Evolutionary conservation across 2,329 filamentous ascomycete genomes (phyloP), one percentile per base, ranked within the genome.

Genomic region (Sporothrix variecibatus): DNA sequence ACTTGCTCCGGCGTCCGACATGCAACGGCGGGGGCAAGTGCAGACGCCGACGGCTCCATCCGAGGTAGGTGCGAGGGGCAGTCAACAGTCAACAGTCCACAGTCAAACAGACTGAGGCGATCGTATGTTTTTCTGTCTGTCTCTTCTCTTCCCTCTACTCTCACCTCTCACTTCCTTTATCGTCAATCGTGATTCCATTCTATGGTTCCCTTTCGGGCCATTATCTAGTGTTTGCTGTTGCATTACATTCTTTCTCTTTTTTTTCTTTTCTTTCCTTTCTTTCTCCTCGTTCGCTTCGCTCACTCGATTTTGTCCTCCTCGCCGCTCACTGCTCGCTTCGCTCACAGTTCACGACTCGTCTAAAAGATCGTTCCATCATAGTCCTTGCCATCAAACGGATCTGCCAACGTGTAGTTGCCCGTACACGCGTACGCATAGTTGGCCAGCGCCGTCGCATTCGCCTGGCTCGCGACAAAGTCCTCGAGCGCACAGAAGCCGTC

Each of bases 381-480:
- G 76, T 86, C 85, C 58, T 80, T 78, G 0, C 81, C 82, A 75
- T 80, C 82, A 3, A 79, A 80, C 1, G 81, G 79, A 70, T 82
- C 79, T 1, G 76, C 69, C 56, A 86, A 76, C 1, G 83, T 85
- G 76, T 86, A 87, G 75, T 86, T 86, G 1, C 81, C 84, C 76
- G 85, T 86, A 78, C 85, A 87, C 51, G 82, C 84, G 76, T 82
- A 86, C 17, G 85, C 78, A 78, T 86, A 86, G 75, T 86, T 86
- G 38, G 82, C 82, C 76, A 84, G 69, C 60, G 80, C 78, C 65
- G 81, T 80, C 8, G 82, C 79, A 64, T 81, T 78, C 28, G 79
- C 77, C 78, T 86, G 84, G 75, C 82, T 84, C 8, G 78, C 77
- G 1, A 86, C 53, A 75, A 86, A 87, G 9, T 79, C 78, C 8